These are phyloP conservation scores for Naganishia vishniacii DNA, from an alignment of 768 basidiomycete genomes.

Conservation along the genomic window DNA sequence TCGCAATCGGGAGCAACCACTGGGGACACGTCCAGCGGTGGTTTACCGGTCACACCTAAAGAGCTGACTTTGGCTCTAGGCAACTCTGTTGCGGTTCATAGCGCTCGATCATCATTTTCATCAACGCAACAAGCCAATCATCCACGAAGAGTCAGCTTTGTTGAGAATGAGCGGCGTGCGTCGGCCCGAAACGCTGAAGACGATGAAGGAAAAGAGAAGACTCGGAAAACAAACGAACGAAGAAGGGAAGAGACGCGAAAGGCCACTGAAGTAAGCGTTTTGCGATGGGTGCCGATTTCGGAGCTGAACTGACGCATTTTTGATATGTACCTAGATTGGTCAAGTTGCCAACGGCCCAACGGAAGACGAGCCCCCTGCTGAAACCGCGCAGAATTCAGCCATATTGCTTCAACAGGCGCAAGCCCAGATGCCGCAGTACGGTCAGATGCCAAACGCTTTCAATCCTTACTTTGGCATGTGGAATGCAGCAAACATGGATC, in stretches of 20 bases:
- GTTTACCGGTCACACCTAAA: constrained; percentile 21
- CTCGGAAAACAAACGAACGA: constrained; percentile 64
- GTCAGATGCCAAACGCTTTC: constrained; percentile 46
- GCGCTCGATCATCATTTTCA: not conserved
- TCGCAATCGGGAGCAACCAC: constrained; percentile 28
- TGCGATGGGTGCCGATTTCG: not conserved
- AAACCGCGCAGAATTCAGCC: constrained; percentile 41
- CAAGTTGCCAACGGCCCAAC: constrained; percentile 86
- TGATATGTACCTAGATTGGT: too few relatives aligned
- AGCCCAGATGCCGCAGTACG: constrained; percentile 49
- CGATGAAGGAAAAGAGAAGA: constrained; percentile 43
- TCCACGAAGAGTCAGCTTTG: constrained; percentile 25
- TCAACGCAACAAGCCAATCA: not conserved
- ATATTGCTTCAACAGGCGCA: constrained; percentile 17
- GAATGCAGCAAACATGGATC: constrained; percentile 10
- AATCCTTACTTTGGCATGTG: constrained; percentile 24
- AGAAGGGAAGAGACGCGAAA: constrained; percentile 76
- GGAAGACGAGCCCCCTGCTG: constrained; percentile 54
- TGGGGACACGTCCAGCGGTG: constrained; percentile 23
- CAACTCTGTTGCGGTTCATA: not conserved
- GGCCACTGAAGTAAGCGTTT: constrained; percentile 69
- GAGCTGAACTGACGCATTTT: too few relatives aligned
- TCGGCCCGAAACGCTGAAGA: constrained; percentile 3
- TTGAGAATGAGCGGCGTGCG: constrained; percentile 25
- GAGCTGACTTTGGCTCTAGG: constrained; percentile 9